A percentile compares a stretch with the other conserved stretches of the same genome.
Conservation (phyloP, 495 filamentous ascomycete genomes). For the Annulohypoxylon nitens region DNA sequence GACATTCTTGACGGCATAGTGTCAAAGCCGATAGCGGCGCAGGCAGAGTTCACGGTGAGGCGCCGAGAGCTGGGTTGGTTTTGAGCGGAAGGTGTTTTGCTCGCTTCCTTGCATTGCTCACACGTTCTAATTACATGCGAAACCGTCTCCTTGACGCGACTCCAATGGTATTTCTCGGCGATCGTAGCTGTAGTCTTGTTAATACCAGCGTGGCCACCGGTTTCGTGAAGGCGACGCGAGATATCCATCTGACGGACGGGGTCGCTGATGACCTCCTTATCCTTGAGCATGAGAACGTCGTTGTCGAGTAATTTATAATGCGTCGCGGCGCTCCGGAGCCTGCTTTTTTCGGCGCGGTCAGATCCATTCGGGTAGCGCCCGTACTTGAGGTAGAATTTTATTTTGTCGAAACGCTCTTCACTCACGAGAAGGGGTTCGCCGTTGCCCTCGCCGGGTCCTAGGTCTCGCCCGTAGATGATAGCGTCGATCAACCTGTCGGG, state of each 20-base stretch:
- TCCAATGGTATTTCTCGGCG: conserved; percentile 96
- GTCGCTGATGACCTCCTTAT: conserved; percentile 96
- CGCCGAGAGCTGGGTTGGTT: conserved; percentile 30
- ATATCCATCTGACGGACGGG: conserved; percentile 93
- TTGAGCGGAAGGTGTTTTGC: conserved; percentile 63
- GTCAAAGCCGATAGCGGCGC: neutral
- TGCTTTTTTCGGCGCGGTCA: conserved; percentile 95
- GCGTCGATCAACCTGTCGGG: conserved; percentile 89
- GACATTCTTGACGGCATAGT: conserved; percentile 41
- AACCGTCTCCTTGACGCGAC: conserved; percentile 98
- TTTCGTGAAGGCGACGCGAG: conserved; percentile 77
- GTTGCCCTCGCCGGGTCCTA: conserved; percentile 59
- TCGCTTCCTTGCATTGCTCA: conserved; percentile 85
- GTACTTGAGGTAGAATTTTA: conserved; percentile 95
- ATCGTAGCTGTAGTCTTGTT: conserved; percentile 98
- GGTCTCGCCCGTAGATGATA: conserved; percentile 94
- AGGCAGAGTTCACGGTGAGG: conserved; percentile 42
- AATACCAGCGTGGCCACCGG: conserved; percentile 86
- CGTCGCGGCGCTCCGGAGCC: conserved; percentile 90
- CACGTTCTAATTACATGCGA: conserved; percentile 94
- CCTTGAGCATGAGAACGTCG: conserved; percentile 94
- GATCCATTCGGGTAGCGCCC: conserved; percentile 93
- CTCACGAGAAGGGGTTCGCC: conserved; percentile 87
- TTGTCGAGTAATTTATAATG: conserved; percentile 89
- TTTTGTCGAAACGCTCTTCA: conserved; percentile 98